A percentile compares a stretch with the other conserved stretches of the same genome.
Evolutionary conservation across 768 basidiomycete species (phyloP).

Genomic region (Rhodotorula babjevae): DNA sequence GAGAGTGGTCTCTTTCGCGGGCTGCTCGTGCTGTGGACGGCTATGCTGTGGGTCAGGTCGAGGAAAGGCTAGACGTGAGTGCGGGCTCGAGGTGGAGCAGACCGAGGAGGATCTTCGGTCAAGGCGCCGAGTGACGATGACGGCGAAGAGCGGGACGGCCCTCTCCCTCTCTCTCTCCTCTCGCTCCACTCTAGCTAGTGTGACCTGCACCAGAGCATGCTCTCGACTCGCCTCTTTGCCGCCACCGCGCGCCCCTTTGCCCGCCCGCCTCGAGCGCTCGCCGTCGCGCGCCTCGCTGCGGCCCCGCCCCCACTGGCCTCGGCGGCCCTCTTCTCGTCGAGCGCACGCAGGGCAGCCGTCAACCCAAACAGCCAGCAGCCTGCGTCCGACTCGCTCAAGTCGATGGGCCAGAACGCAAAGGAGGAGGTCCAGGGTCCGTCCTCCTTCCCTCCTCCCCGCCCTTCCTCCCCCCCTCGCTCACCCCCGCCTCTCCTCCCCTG

Average conservation of each 20-base stretch:
- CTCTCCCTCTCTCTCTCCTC: no score
- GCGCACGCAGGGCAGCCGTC: neutral
- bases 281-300: neutral
- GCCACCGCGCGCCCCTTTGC: neutral
- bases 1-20: no score
- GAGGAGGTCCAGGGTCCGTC: constrained; percentile 34
- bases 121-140: no score
- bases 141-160: no score
- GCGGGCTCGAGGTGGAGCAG: no score
- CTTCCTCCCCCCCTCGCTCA: no score
- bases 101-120: no score
- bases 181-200: no score
- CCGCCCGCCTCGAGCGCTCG: neutral
- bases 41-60: neutral
- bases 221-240: neutral
- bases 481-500: neutral
- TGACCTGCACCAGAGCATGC: neutral
- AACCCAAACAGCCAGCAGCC: constrained; percentile 9
- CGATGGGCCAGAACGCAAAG: constrained; percentile 30
- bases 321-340: neutral
- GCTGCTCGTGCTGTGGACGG: no score
- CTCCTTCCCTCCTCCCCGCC: neutral
- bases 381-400: constrained; percentile 16
- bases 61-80: no score
- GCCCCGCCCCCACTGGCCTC: neutral